Percentiles rank a stretch among this genome's conserved stretches.
phyloP scores from a whole-genome alignment of 129 eudicot species.

The Apium graveolens region DNA sequence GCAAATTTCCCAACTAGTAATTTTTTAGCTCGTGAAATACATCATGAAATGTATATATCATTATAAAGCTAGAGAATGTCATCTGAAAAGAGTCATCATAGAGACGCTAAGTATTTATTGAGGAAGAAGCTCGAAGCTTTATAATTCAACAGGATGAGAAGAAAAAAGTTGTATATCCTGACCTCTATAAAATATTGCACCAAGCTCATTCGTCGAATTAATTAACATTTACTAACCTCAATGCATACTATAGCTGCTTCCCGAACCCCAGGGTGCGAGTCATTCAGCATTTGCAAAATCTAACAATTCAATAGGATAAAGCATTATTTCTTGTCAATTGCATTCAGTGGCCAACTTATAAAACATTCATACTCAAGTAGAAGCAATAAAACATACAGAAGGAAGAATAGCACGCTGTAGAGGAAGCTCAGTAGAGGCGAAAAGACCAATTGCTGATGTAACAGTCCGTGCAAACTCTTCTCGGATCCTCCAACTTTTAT shows the following conservation, averaged over 20 bases:
- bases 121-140: neutral
- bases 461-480: constrained; percentile 96
- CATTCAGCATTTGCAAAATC: constrained; percentile 93
- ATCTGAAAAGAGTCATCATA: neutral
- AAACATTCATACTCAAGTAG: neutral
- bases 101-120: neutral
- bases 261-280: constrained; percentile 85
- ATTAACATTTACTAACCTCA: constrained; percentile 71
- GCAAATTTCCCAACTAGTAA: neutral
- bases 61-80: neutral
- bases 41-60: no score
- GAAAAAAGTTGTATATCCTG: neutral
- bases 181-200: constrained; percentile 5
- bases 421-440: constrained; percentile 93
- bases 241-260: constrained; percentile 91
- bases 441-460: constrained; percentile 82
- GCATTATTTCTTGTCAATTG: constrained; percentile 6
- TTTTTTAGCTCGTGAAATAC: neutral
- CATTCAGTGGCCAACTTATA: constrained; percentile 8
- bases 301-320: constrained; percentile 17
- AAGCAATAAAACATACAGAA: constrained; percentile 42
- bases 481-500: constrained; percentile 98
- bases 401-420: constrained; percentile 97
- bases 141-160: neutral
- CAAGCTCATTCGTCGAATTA: neutral